phyloP scores from a whole-genome alignment of 2,329 filamentous ascomycete genomes.

The Xylaria sp. region DNA sequence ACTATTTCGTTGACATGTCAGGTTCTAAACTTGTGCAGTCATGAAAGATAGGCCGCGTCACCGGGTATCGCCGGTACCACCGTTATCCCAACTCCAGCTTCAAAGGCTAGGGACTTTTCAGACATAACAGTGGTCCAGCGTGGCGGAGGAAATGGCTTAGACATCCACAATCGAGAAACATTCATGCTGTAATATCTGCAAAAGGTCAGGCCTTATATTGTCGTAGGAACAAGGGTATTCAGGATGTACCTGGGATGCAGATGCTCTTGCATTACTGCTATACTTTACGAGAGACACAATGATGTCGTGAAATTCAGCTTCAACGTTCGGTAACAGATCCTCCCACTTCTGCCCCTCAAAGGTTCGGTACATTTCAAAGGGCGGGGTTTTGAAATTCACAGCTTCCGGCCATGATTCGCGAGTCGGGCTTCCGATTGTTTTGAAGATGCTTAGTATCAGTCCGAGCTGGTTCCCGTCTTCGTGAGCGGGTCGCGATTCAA shows the following conservation, averaged over 20 bases:
- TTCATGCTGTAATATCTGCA: constrained; percentile 27
- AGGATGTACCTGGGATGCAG: constrained; percentile 67
- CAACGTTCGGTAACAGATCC: constrained; percentile 72
- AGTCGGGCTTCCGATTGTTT: constrained; percentile 87
- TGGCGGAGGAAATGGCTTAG: not conserved
- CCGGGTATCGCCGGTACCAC: no score
- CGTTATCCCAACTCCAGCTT: not conserved
- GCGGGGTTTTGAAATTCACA: constrained; percentile 72
- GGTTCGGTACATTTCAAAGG: constrained; percentile 88
- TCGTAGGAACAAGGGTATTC: not conserved
- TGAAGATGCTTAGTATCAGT: constrained; percentile 91
- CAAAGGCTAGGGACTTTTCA: constrained; percentile 19
- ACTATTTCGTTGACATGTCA: no score
- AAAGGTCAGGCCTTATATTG: constrained; percentile 5
- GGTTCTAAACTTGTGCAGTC: no score
- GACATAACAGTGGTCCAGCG: no score
- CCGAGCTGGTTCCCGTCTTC: constrained; percentile 93
- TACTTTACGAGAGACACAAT: constrained; percentile 77
- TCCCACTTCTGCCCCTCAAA: constrained; percentile 78
- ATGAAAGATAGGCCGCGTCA: no score
- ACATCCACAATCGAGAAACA: constrained; percentile 14
- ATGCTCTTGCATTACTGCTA: constrained; percentile 74
- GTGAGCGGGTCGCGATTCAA: constrained; percentile 77
- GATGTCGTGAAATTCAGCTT: constrained; percentile 70
- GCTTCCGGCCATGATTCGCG: constrained; percentile 86